phyloP scores from a whole-genome alignment of 2,329 filamentous ascomycete species.

The Fusarium sp. region DNA sequence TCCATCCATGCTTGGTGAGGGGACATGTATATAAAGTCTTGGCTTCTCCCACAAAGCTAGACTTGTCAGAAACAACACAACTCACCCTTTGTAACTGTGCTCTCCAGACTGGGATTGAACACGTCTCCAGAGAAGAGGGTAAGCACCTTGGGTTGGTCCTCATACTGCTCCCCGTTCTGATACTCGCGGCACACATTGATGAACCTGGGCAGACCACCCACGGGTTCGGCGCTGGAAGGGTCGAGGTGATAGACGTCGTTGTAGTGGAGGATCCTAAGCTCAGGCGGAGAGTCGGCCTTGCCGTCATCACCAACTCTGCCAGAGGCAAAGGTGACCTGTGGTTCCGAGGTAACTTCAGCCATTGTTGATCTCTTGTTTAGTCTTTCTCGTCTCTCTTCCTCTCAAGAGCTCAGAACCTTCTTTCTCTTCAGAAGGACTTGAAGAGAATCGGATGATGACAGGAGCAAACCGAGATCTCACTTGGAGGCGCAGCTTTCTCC shows the following conservation, averaged over 20 bases:
- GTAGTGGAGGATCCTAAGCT: slow-evolving; percentile 86
- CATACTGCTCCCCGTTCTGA: slow-evolving; percentile 68
- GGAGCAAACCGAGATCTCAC: slow-evolving; percentile 10
- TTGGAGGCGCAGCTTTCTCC: slow-evolving; percentile 32
- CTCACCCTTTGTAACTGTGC: slow-evolving; percentile 85
- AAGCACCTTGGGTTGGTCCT: slow-evolving; percentile 72
- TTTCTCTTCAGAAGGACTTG: not conserved
- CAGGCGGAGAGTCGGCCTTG: slow-evolving; percentile 57
- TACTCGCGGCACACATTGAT: slow-evolving; percentile 83
- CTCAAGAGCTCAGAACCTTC: no score
- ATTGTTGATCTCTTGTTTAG: slow-evolving; percentile 14
- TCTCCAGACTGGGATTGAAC: slow-evolving; percentile 91
- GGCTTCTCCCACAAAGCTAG: not conserved
- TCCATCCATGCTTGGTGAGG: not conserved
- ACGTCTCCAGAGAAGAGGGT: slow-evolving; percentile 93
- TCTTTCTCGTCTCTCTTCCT: not conserved
- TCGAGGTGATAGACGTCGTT: slow-evolving; percentile 97
- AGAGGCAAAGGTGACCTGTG: slow-evolving; percentile 42
- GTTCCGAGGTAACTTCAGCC: slow-evolving; percentile 41
- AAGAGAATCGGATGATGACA: slow-evolving; percentile 27
- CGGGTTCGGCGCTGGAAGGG: slow-evolving; percentile 77
- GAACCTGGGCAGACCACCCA: slow-evolving; percentile 85
- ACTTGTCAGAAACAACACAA: not conserved
- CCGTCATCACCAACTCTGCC: slow-evolving; percentile 33
- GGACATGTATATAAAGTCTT: not conserved